A percentile compares a stretch with the other conserved stretches of the same genome.
These are phyloP conservation scores for Citrus sinensis DNA, from an alignment of 345 rosid genomes.

Conservation along the genomic window DVS_A1.0 CM039161.1:11639501-11640000, in stretches of 20 bases:
- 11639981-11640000: slow-evolving; percentile 16
- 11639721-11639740: neutral
- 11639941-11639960: slow-evolving; percentile 9
- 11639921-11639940: slow-evolving; percentile 21
- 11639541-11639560: neutral
- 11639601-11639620: neutral
- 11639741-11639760: neutral
- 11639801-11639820: slow-evolving; percentile 39
- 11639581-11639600: neutral
- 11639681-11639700: neutral
- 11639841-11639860: slow-evolving; percentile 37
- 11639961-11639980: neutral
- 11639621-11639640: neutral
- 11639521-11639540: neutral
- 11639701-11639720: neutral
- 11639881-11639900: slow-evolving; percentile 36
- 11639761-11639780: neutral
- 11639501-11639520: neutral
- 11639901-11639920: slow-evolving; percentile 18
- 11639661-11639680: neutral
- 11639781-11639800: slow-evolving; percentile 3
- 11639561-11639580: neutral
- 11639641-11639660: slow-evolving; percentile 11
- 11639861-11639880: slow-evolving; percentile 19
- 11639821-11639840: slow-evolving; percentile 38